Evolutionary conservation across 2,329 filamentous ascomycete genomes (phyloP), one percentile per base, ranked within the genome.

Genomic region (Neofusicoccum cordaticola): DNA sequence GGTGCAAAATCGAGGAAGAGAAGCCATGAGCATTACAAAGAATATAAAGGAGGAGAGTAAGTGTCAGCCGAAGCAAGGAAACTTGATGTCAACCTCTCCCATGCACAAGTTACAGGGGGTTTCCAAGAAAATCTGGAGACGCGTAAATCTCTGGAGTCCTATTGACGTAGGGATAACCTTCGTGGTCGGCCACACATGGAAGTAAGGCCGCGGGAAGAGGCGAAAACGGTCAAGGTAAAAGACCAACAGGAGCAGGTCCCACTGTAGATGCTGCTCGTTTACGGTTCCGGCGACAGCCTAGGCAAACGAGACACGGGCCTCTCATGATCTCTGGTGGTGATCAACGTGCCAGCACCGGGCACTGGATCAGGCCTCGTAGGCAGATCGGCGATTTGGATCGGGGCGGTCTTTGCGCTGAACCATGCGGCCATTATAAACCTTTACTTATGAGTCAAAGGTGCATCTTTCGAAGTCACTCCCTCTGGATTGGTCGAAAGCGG

Each of bases 81-180:
- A 3, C 2, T 8, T 44, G 15, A 45, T 22, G 41, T 35, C 51
- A 58, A 15, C 13, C 39, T 17, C 53, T 2, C 3, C 9, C 13
- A 34, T 3, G 11, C 13, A 35, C 22, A 8, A 44, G 34, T 11
- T 27, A 7, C 35, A 53, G 31, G 35, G 35, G 7, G 11, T 17
- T 17, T 12, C n/a, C 19, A 42, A n/a, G 7, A 8, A 13, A 17
- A 15, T 22, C 2, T 13, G 11, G 39, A 7, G 37, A 57, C 19
- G 27, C 15, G 53, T 22, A 41, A 39, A 13, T 13, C 15, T 41
- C 34, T 22, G 34, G 2, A 5, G 2, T n/a, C 5, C 7, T 27
- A 9, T 58, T 45, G 22, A 58, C 13, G 53, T 58, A 58, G 13
- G 53, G 53, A 58, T 58, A 45, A 45, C 15, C 39, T 58, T 12